phyloP scores from a whole-genome alignment of 108 stramenopile species.

The Nitzschia palea region DNA sequence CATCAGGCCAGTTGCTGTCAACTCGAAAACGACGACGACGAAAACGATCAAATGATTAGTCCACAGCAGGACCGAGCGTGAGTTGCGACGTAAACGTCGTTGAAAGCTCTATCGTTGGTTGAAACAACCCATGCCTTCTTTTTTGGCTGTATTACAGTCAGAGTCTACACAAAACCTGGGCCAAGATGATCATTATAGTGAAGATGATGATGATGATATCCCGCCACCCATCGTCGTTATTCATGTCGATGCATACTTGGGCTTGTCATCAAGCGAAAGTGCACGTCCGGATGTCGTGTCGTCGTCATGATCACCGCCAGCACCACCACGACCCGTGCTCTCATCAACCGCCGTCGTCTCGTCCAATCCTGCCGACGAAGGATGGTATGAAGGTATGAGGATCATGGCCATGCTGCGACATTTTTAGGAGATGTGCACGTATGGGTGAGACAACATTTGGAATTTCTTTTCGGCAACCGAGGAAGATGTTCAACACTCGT shows the following conservation, averaged over 20 bases:
- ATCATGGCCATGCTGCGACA: conserved; percentile 35
- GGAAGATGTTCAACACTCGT: conserved; percentile 10
- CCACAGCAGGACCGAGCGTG: conserved; percentile 6
- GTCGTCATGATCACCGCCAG: not conserved
- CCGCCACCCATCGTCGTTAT: conserved; percentile 29
- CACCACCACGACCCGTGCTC: too few species aligned
- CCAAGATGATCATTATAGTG: conserved; percentile 4
- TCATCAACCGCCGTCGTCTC: too few species aligned
- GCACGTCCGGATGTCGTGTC: not conserved
- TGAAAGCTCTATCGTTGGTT: conserved; percentile 23
- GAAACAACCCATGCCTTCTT: conserved; percentile 32
- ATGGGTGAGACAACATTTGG: conserved; percentile 40
- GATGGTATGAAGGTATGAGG: conserved; percentile 51
- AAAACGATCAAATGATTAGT: not conserved
- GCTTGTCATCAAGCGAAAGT: conserved; percentile 15
- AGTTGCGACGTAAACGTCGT: conserved; percentile 29
- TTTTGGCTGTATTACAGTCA: conserved; percentile 26
- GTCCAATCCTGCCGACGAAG: conserved; percentile 44
- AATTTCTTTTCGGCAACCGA: conserved; percentile 51
- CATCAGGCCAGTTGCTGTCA: too few species aligned
- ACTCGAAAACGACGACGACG: conserved; percentile 6
- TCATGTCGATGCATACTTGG: conserved; percentile 48
- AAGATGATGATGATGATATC: conserved; percentile 14
- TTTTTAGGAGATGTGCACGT: conserved; percentile 37
- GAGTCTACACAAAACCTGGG: conserved; percentile 4